Conservation (phyloP, 2,329 filamentous ascomycete species). For the Cladophialophora chaetospira region DNA sequence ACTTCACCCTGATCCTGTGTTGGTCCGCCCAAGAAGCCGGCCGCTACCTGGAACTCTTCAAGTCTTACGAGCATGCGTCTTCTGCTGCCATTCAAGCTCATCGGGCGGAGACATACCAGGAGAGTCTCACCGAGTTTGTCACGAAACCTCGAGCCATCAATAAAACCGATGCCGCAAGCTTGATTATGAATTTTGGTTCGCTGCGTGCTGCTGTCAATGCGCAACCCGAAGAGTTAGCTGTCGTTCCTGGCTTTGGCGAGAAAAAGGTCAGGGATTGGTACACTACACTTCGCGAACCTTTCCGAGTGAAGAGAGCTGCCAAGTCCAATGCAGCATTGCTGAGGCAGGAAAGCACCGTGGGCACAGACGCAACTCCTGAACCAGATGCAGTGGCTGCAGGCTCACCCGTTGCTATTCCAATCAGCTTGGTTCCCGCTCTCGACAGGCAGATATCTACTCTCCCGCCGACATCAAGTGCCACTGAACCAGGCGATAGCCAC, state of each 20-base stretch:
- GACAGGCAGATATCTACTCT: conserved; percentile 10
- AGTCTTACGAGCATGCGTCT: conserved; percentile 87
- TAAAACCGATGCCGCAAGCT: conserved; percentile 86
- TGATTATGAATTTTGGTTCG: conserved; percentile 91
- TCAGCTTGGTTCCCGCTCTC: conserved; percentile 32
- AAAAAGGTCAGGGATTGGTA: conserved; percentile 91
- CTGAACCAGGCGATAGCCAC: conserved; percentile 15
- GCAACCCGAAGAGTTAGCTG: conserved; percentile 76
- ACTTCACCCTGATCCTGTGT: conserved; percentile 86
- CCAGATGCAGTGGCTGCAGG: conserved; percentile 33
- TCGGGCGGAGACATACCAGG: conserved; percentile 79
- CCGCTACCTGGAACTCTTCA: conserved; percentile 91
- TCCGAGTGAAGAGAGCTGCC: conserved; percentile 72
- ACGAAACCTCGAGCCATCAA: conserved; percentile 88
- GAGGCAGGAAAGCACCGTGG: conserved; percentile 17
- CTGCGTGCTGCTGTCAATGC: conserved; percentile 85
- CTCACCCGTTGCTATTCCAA: conserved; percentile 35
- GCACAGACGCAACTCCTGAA: conserved; percentile 20
- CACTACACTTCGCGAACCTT: conserved; percentile 78
- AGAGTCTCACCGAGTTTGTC: conserved; percentile 87
- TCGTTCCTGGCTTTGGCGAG: conserved; percentile 91
- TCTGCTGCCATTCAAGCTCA: conserved; percentile 79
- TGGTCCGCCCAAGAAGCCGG: conserved; percentile 95
- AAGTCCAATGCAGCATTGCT: conserved; percentile 49
- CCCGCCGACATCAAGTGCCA: conserved; percentile 11